Conservation (phyloP, 2,329 filamentous ascomycete species). For the Penicillium occitanis region DNA sequence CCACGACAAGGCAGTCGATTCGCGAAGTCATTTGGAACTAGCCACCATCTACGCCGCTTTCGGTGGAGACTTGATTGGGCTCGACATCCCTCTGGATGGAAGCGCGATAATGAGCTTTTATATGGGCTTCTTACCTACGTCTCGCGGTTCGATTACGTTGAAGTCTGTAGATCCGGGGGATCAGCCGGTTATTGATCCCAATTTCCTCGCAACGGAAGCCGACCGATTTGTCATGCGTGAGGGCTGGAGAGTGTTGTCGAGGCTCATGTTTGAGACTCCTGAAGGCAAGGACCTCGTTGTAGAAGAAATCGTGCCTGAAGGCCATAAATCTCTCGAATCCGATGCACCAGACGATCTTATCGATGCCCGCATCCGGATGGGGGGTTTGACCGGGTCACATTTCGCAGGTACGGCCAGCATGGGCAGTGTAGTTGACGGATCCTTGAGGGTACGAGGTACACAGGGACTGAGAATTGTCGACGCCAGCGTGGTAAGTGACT, state of each 20-base stretch:
- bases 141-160: slow-evolving; percentile 14
- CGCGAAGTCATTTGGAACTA: slow-evolving; percentile 14
- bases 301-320: slow-evolving; percentile 5
- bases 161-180: slow-evolving; percentile 8
- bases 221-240: slow-evolving; percentile 6
- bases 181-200: slow-evolving; percentile 13
- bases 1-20: neutral
- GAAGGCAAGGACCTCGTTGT: slow-evolving; percentile 4
- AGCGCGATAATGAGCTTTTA: neutral
- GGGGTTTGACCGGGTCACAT: neutral
- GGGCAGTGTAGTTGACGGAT: slow-evolving; percentile 24
- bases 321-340: neutral
- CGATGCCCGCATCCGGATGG: neutral
- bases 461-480: slow-evolving; percentile 22
- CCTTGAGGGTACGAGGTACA: slow-evolving; percentile 22
- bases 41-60: slow-evolving; percentile 1
- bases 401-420: slow-evolving; percentile 22
- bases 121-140: slow-evolving; percentile 8
- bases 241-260: neutral
- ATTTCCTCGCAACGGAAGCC: slow-evolving; percentile 7
- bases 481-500: slow-evolving; percentile 20
- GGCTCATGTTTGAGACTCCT: neutral
- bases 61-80: neutral
- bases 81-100: slow-evolving; percentile 8
- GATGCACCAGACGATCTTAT: neutral